Conservation (phyloP, 257 asterid species). For the Plantago elongata region DNA sequence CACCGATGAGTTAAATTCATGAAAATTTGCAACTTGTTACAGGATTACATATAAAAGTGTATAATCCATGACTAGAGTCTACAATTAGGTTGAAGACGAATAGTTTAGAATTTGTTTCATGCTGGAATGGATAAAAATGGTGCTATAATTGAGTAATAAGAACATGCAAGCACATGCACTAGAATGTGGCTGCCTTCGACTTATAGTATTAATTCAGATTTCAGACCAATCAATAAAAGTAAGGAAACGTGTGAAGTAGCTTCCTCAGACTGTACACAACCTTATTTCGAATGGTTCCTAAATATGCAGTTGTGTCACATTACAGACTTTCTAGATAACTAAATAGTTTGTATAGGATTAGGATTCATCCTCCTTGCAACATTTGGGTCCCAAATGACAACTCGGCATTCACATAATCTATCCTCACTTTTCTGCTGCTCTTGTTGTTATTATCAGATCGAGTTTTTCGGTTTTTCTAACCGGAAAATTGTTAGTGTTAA, state of each 20-base stretch:
- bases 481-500: no score
- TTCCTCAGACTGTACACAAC: neutral
- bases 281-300: slow-evolving; percentile 13
- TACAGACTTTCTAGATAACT: slow-evolving; percentile 13
- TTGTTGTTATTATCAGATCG: neutral
- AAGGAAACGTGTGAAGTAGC: slow-evolving; percentile 11
- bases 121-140: neutral
- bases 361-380: neutral
- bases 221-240: slow-evolving; percentile 17
- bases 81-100: no score
- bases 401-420: neutral
- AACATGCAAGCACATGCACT: slow-evolving; percentile 32
- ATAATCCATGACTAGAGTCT: no score
- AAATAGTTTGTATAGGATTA: neutral
- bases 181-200: slow-evolving; percentile 19
- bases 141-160: slow-evolving; percentile 1
- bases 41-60: no score
- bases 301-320: slow-evolving; percentile 26
- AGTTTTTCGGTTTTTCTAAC: neutral
- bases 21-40: no score
- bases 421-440: neutral
- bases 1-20: no score
- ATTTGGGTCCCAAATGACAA: slow-evolving; percentile 16
- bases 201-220: slow-evolving; percentile 12
- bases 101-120: neutral